Conservation (phyloP, 176 grass and related monocot species). For the Avena insularis region DNA sequence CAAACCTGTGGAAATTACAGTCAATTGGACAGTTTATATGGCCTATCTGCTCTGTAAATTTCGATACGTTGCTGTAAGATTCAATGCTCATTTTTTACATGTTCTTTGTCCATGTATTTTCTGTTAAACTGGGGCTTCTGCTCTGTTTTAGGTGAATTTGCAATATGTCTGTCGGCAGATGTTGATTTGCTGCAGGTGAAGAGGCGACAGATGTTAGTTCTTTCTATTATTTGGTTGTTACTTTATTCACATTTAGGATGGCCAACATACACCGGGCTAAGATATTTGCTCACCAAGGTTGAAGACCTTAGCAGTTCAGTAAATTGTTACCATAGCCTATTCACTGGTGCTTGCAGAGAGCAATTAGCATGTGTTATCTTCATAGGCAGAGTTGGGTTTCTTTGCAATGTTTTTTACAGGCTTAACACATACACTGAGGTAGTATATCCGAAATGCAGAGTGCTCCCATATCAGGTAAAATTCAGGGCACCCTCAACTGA, state of each 20-base stretch:
- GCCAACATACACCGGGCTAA: conserved; percentile 52
- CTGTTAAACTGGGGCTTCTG: background rate
- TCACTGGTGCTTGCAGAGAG: background rate
- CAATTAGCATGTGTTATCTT: background rate
- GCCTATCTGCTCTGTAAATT: background rate
- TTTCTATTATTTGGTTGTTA: background rate
- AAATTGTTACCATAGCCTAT: background rate
- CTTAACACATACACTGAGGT: background rate
- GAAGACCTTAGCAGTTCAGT: background rate
- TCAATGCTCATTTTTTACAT: background rate
- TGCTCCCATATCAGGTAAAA: background rate
- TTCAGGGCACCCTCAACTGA: background rate
- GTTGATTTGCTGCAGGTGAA: conserved; percentile 38
- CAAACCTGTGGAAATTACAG: background rate
- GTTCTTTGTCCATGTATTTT: background rate
- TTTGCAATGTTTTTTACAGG: background rate
- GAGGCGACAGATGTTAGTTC: conserved; percentile 52
- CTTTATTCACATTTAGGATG: conserved; percentile 36
- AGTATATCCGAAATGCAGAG: background rate
- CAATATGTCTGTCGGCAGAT: background rate
- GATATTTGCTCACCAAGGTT: conserved; percentile 69
- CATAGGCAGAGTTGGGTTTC: background rate
- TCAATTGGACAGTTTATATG: background rate
- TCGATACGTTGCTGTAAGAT: background rate
- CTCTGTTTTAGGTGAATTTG: background rate